phyloP scores from a whole-genome alignment of 2,329 filamentous ascomycete species.

The Ophiostoma quercus region DNA sequence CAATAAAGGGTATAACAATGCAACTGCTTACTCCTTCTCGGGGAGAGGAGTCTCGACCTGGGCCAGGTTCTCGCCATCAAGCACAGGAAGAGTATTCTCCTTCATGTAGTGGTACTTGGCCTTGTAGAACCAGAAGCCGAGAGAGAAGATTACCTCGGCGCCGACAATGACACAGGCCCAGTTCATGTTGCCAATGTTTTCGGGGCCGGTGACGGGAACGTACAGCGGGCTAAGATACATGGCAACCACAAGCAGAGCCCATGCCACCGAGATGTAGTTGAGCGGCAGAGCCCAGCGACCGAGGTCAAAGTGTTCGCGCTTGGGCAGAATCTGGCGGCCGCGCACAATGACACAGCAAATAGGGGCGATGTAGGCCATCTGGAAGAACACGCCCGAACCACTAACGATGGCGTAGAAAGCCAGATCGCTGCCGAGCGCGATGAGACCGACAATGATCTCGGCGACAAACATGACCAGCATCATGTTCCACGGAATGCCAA shows the following conservation, averaged over 20 bases:
- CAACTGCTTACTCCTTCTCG: neutral
- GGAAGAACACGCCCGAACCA: neutral
- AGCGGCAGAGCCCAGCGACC: constrained; percentile 8
- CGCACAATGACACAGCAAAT: constrained; percentile 5
- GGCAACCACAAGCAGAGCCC: constrained; percentile 1
- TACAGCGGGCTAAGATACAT: constrained; percentile 6
- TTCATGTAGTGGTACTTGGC: constrained; percentile 5
- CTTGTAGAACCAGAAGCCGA: neutral
- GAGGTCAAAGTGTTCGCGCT: constrained; percentile 5
- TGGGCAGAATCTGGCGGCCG: neutral
- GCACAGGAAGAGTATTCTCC: neutral
- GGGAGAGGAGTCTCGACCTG: neutral
- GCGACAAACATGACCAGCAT: constrained; percentile 12
- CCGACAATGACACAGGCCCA: constrained; percentile 10
- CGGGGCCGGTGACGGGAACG: neutral
- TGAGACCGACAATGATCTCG: neutral
- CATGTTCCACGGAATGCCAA: constrained; percentile 8
- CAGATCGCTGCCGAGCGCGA: neutral
- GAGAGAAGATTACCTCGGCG: constrained; percentile 6
- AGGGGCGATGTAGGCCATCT: neutral
- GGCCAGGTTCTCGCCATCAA: neutral
- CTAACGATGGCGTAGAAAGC: neutral
- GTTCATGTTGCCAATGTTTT: constrained; percentile 9
- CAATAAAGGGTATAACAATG: neutral
- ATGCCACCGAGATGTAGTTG: constrained; percentile 3